Evolutionary conservation across 768 basidiomycete species (phyloP), one percentile per base, ranked within the genome.

Genomic region (Suillus luteus): DNA sequence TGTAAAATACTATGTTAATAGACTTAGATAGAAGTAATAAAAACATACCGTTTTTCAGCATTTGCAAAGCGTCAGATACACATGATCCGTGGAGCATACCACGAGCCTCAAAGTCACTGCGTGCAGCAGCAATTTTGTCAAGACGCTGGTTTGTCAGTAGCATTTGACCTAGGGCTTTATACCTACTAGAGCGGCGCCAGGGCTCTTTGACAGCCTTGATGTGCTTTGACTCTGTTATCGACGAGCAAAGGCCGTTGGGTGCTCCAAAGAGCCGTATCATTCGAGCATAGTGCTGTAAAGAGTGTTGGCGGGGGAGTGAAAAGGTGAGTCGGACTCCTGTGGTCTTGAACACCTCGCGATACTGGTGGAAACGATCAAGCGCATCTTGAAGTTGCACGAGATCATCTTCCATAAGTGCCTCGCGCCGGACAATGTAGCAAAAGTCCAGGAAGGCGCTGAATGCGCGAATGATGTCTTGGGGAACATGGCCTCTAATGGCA

Each of bases 401-500:
- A 19, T 59, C 35, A 5, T 64, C 60, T 33, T 60, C 60, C 7
- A 38, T 52, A 12, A 61, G n/a, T 3, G 48, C 8, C 2, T 59
- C 46, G 12, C 62, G 54, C 2, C 60, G 64, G 5, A 59, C 64
- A 14, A 66, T 40, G 27, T 72, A 71, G 55, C 70, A 72, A 51
- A 75, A 74, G 40, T 75, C 70, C 0, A 73, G 38, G 60, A 75
- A 75, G 1, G 73, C 61, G 1, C 62, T 43, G 8, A 74, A 33
- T n/a, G 70, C 51, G n/a, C 40, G 57, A 12, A 69, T 48, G 7
- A 68, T 71, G 5, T 72, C 59, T 3, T 55, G 40, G 0, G 76
- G 77, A 5, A 79, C 69, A 66, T 74, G 67, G 8, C 75, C 76
- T 0, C 41, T 63, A 55, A 79, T 72, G 1, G 75, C 71, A 51